phyloP scores from a whole-genome alignment of 2,329 filamentous ascomycete genomes.

The Ophidiomyces ophidiicola region DNA sequence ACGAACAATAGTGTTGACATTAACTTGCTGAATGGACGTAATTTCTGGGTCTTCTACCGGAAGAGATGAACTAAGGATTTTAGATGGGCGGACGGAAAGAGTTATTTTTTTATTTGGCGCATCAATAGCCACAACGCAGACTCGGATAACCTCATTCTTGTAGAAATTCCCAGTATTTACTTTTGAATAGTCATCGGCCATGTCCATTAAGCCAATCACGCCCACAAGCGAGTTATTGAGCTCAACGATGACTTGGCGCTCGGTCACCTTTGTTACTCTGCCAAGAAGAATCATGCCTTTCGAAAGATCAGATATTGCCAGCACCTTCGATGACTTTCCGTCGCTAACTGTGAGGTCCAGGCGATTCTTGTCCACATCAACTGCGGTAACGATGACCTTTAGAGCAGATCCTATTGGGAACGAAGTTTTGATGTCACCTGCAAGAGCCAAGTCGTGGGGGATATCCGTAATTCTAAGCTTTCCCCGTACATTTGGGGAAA shows the following conservation, averaged over 20 bases:
- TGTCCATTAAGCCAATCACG: slow-evolving; percentile 67
- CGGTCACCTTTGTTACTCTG: slow-evolving; percentile 71
- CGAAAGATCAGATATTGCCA: slow-evolving; percentile 60
- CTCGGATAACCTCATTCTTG: slow-evolving; percentile 76
- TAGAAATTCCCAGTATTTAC: slow-evolving; percentile 62
- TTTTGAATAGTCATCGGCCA: slow-evolving; percentile 74
- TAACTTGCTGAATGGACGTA: slow-evolving; percentile 55
- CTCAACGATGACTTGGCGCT: slow-evolving; percentile 73
- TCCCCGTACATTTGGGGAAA: slow-evolving; percentile 78
- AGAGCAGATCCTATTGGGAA: slow-evolving; percentile 88
- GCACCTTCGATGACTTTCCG: slow-evolving; percentile 42
- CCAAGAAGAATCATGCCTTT: slow-evolving; percentile 71
- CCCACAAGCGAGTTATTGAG: slow-evolving; percentile 69
- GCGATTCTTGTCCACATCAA: slow-evolving; percentile 60
- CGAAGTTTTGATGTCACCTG: slow-evolving; percentile 62
- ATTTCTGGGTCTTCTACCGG: slow-evolving; percentile 73
- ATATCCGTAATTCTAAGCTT: slow-evolving; percentile 72
- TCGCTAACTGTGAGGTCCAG: slow-evolving; percentile 73
- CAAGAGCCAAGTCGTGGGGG: slow-evolving; percentile 69
- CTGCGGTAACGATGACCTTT: slow-evolving; percentile 61
- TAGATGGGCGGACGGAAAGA: slow-evolving; percentile 74
- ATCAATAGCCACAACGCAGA: slow-evolving; percentile 74
- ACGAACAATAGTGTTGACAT: slow-evolving; percentile 65
- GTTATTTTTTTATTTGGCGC: slow-evolving; percentile 69
- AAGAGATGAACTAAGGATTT: slow-evolving; percentile 74